Percentiles rank a stretch among this genome's conserved stretches.
These are phyloP conservation scores for Eucalyptus sideroxylon DNA, from an alignment of 345 rosid genomes.

Conservation along the genomic window DNA sequence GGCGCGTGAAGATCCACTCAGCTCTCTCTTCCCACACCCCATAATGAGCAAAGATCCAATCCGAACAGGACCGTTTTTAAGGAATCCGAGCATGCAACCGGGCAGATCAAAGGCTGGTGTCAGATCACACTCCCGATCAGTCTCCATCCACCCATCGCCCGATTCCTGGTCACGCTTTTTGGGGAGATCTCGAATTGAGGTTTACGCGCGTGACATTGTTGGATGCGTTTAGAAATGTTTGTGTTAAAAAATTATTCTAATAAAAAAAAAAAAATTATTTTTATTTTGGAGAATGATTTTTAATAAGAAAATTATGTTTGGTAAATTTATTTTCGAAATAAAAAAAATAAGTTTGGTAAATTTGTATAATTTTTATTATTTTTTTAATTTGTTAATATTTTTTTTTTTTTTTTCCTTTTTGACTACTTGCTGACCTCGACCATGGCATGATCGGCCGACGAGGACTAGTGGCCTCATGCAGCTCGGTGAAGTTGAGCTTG, in stretches of 20 bases:
- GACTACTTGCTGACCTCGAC: rapidly evolving
- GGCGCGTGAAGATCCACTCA: neutral
- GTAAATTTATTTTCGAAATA: rapidly evolving
- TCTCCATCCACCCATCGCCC: neutral
- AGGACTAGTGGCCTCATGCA: too few species aligned
- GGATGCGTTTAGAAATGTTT: too few species aligned
- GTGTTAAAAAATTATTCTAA: too few species aligned
- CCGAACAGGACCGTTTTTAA: too few species aligned
- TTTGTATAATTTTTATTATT: too few species aligned
- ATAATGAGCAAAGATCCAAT: neutral
- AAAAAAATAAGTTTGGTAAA: rapidly evolving
- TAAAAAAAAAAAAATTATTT: too few species aligned
- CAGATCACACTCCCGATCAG: neutral
- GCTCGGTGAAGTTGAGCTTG: too few species aligned
- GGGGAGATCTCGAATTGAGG: neutral
- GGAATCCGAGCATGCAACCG: neutral
- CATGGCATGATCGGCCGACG: too few species aligned
- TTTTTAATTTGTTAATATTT: too few species aligned
- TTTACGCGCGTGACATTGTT: neutral
- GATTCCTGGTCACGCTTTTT: neutral
- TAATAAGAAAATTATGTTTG: rapidly evolving
- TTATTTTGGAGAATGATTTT: rapidly evolving
- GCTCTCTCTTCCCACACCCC: neutral
- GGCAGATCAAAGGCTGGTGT: neutral
- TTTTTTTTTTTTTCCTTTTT: too few species aligned